These are phyloP conservation scores for Groenewaldozyma sp. DNA, from an alignment of 1,139 yeast species.

Conservation along the genomic window DNA sequence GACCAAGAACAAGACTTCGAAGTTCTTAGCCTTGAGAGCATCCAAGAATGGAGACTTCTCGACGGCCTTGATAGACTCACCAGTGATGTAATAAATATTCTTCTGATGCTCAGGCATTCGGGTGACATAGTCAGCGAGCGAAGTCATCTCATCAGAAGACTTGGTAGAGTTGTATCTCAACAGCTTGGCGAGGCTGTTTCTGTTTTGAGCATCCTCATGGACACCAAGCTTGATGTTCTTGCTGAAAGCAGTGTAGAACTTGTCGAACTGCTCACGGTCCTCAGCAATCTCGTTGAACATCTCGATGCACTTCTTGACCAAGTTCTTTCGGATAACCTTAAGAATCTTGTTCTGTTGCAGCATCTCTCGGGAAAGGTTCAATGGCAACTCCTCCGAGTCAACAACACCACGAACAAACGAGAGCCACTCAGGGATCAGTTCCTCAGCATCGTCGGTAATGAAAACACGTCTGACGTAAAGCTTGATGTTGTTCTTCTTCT, in stretches of 20 bases:
- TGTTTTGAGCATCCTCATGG: slow-evolving; percentile 98
- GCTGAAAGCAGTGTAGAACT: slow-evolving; percentile 96
- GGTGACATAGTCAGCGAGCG: slow-evolving; percentile 93
- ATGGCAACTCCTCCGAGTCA: slow-evolving; percentile 98
- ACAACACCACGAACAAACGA: slow-evolving; percentile 98
- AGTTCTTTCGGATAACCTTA: slow-evolving; percentile 98
- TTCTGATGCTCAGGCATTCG: slow-evolving; percentile 99
- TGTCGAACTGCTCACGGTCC: slow-evolving; percentile 97
- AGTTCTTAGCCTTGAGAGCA: slow-evolving; percentile 96
- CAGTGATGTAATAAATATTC: slow-evolving; percentile 98
- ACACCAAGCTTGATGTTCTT: slow-evolving; percentile 99
- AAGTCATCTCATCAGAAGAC: slow-evolving; percentile 87
- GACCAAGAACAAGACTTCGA: slow-evolving; percentile 94
- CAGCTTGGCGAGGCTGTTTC: slow-evolving; percentile 88
- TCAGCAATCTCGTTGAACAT: slow-evolving; percentile 99
- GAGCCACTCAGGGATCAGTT: slow-evolving; percentile 98
- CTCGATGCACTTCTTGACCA: slow-evolving; percentile 97
- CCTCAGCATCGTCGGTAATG: slow-evolving; percentile 99
- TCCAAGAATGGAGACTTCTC: slow-evolving; percentile 99
- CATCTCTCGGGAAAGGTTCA: slow-evolving; percentile 99
- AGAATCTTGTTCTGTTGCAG: slow-evolving; percentile 99
- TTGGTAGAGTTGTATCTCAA: slow-evolving; percentile 97
- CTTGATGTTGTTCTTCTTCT: slow-evolving; percentile 99
- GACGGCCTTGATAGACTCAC: slow-evolving; percentile 96
- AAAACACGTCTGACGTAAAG: slow-evolving; percentile 98